These are phyloP conservation scores for Colletotrichum lindemuthianum DNA, from an alignment of 2,329 filamentous ascomycete species.

Conservation along the genomic window DNA sequence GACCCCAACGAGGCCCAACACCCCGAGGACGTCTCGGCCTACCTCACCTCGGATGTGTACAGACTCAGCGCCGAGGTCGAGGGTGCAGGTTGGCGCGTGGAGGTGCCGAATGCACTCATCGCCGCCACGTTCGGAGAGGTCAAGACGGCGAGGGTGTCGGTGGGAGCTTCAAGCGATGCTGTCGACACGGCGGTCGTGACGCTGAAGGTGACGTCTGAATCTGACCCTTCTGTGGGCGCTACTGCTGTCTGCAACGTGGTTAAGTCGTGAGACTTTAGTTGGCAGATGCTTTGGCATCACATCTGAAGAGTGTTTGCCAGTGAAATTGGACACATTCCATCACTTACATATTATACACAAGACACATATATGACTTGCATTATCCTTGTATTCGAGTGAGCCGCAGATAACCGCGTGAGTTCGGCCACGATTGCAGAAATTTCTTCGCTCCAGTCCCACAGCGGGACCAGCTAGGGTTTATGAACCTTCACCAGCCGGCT, in stretches of 20 bases:
- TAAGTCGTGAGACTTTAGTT: slow-evolving; percentile 34
- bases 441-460: not conserved
- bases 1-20: slow-evolving; percentile 37
- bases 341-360: too few relatives aligned
- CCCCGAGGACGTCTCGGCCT: slow-evolving; percentile 49
- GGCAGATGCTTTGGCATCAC: too few relatives aligned
- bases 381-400: not conserved
- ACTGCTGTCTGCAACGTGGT: slow-evolving; percentile 46
- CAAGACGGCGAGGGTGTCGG: slow-evolving; percentile 53
- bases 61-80: slow-evolving; percentile 55
- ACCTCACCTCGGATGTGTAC: slow-evolving; percentile 58
- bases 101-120: slow-evolving; percentile 52
- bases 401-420: not conserved
- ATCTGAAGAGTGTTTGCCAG: too few relatives aligned
- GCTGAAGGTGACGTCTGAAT: slow-evolving; percentile 57
- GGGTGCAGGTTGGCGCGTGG: slow-evolving; percentile 57
- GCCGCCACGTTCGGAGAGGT: slow-evolving; percentile 52
- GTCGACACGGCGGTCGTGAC: slow-evolving; percentile 50
- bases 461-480: slow-evolving; percentile 26
- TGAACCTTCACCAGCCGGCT: rapidly evolving
- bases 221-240: slow-evolving; percentile 45
- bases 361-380: too few relatives aligned
- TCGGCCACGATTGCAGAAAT: not conserved
- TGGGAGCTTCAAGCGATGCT: slow-evolving; percentile 46
- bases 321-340: too few relatives aligned